These are phyloP conservation scores for Yamadazyma siamensis DNA, from an alignment of 1,139 yeast genomes.

Conservation along the genomic window DNA sequence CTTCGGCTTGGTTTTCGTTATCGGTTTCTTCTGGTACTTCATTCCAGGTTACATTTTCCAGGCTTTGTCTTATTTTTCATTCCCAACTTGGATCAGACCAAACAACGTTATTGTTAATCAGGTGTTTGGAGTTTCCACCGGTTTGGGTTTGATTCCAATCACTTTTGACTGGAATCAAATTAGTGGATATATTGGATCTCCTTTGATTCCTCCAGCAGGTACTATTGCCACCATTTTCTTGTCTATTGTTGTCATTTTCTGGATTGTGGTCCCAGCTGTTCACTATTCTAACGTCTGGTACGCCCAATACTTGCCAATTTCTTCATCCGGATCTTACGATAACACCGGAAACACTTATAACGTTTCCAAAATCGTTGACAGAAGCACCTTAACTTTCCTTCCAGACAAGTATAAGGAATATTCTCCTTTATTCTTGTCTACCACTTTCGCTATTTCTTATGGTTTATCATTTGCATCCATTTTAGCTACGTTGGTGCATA, in stretches of 20 bases:
- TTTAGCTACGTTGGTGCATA: constrained; percentile 34
- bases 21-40: constrained; percentile 37
- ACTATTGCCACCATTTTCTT: constrained; percentile 49
- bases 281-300: constrained; percentile 43
- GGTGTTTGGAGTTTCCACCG: constrained; percentile 56
- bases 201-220: constrained; percentile 65
- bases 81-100: constrained; percentile 44
- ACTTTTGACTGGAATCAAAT: constrained; percentile 46
- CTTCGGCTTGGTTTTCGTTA: constrained; percentile 25
- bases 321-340: constrained; percentile 38
- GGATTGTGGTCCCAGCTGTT: constrained; percentile 42
- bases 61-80: constrained; percentile 33
- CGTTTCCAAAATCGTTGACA: constrained; percentile 41
- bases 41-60: constrained; percentile 41
- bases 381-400: constrained; percentile 36
- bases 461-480: constrained; percentile 65
- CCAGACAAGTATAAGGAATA: constrained; percentile 40
- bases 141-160: constrained; percentile 62
- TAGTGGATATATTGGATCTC: constrained; percentile 58
- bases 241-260: constrained; percentile 42
- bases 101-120: constrained; percentile 52
- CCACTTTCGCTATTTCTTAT: constrained; percentile 61
- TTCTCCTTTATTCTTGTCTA: constrained; percentile 57
- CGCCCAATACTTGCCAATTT: constrained; percentile 42
- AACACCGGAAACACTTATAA: constrained; percentile 32